A percentile compares a stretch with the other conserved stretches of the same genome.
These are phyloP conservation scores for Fusarium virguliforme DNA, from an alignment of 2,329 filamentous ascomycete species.

Conservation along the genomic window DNA sequence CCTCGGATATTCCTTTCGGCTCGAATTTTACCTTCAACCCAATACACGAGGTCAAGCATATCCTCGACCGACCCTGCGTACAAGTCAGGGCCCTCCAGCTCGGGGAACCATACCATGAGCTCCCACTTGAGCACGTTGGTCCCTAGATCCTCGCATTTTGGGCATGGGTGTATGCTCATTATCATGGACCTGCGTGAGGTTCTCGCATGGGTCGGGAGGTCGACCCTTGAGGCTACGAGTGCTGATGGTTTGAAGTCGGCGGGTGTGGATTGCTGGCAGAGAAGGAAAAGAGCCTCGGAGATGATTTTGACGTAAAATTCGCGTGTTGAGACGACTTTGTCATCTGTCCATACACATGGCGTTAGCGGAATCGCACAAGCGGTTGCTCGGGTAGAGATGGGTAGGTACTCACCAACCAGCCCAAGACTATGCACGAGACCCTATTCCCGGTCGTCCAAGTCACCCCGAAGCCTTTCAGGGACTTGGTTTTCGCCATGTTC, in stretches of 20 bases:
- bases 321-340: conserved; percentile 13
- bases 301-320: conserved; percentile 15
- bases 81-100: conserved; percentile 18
- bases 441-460: conserved; percentile 5
- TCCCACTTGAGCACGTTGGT: conserved; percentile 13
- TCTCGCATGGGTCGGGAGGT: no score
- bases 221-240: no score
- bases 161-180: conserved; percentile 15
- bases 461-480: background rate
- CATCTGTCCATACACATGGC: conserved; percentile 12
- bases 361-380: background rate
- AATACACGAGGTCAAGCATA: conserved; percentile 18
- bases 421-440: background rate
- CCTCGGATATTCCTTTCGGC: background rate
- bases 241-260: conserved; percentile 1
- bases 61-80: conserved; percentile 22
- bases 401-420: conserved; percentile 8
- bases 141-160: conserved; percentile 15
- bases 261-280: conserved; percentile 30
- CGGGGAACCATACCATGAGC: conserved; percentile 19
- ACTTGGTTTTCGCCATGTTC: background rate
- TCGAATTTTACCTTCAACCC: conserved; percentile 10
- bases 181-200: background rate
- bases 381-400: background rate
- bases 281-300: conserved; percentile 26